Evolutionary conservation across 148 eudicot species (phyloP).

Genomic region (Spergularia marina): DNA sequence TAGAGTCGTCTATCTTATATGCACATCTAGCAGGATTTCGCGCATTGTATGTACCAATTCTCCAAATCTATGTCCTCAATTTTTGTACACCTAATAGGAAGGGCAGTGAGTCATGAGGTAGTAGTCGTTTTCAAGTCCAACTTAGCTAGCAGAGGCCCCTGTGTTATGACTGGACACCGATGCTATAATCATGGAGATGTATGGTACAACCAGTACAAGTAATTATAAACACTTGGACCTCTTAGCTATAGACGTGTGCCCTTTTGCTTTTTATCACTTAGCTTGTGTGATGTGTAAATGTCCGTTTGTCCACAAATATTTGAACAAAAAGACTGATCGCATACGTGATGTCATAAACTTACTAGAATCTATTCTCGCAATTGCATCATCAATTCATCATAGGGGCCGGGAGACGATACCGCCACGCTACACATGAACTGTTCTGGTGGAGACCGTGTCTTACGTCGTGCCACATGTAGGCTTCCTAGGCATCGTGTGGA

Average conservation of each 20-base stretch:
- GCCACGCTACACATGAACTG: too few relatives aligned
- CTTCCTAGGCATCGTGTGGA: too few relatives aligned
- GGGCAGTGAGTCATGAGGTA: not conserved
- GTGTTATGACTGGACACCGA: not conserved
- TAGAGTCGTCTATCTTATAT: too few relatives aligned
- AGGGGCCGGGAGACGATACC: too few relatives aligned
- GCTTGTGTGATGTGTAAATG: too few relatives aligned
- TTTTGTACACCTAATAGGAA: not conserved
- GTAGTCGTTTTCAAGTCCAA: constrained; percentile 25
- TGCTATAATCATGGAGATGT: not conserved
- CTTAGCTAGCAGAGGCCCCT: not conserved
- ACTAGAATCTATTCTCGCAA: not conserved
- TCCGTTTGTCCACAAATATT: too few relatives aligned
- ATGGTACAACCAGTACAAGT: constrained; percentile 23
- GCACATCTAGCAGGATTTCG: not conserved
- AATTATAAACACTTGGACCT: constrained; percentile 16
- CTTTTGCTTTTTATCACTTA: not conserved
- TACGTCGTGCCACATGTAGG: too few relatives aligned
- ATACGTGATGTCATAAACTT: not conserved
- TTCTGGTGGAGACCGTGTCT: too few relatives aligned
- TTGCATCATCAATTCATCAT: not conserved
- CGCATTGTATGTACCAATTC: not conserved
- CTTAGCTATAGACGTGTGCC: not conserved
- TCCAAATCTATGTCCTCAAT: not conserved
- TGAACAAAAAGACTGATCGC: too few relatives aligned